A percentile compares a stretch with the other conserved stretches of the same genome.
These are phyloP conservation scores for Xerocomellus intermedius DNA, from an alignment of 768 basidiomycete species.

Conservation along the genomic window DNA sequence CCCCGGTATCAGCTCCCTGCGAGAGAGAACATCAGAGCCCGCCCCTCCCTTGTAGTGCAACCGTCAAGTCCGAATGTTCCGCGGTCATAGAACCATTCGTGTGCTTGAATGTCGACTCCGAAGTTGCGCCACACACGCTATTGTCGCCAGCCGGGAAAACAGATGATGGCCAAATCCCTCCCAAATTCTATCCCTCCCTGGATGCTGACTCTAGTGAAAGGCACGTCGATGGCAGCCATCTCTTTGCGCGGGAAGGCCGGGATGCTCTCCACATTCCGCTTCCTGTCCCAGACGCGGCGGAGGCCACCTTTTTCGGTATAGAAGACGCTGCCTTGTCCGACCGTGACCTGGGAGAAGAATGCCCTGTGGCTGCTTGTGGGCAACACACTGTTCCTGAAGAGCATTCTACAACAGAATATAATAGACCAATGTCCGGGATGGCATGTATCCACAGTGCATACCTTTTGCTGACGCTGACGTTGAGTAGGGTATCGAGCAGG, in stretches of 20 bases:
- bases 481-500: neutral
- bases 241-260: neutral
- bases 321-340: neutral
- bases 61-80: neutral
- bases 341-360: neutral
- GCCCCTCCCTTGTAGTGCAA: neutral
- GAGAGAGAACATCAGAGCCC: neutral
- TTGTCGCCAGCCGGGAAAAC: neutral
- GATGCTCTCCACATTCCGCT: slow-evolving; percentile 10
- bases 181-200: neutral
- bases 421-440: neutral
- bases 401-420: neutral
- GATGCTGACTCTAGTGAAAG: neutral
- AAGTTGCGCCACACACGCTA: neutral
- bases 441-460: neutral
- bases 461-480: neutral
- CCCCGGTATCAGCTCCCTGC: neutral
- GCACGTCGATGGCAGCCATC: neutral
- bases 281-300: slow-evolving; percentile 14
- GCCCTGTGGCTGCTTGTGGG: neutral
- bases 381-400: neutral
- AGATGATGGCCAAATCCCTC: neutral
- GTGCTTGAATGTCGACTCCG: neutral
- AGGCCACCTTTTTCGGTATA: slow-evolving; percentile 18
- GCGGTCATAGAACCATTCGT: neutral